Conservation (phyloP, 1,284 basidiomycete genomes). For the Ustilago crameri region DNA sequence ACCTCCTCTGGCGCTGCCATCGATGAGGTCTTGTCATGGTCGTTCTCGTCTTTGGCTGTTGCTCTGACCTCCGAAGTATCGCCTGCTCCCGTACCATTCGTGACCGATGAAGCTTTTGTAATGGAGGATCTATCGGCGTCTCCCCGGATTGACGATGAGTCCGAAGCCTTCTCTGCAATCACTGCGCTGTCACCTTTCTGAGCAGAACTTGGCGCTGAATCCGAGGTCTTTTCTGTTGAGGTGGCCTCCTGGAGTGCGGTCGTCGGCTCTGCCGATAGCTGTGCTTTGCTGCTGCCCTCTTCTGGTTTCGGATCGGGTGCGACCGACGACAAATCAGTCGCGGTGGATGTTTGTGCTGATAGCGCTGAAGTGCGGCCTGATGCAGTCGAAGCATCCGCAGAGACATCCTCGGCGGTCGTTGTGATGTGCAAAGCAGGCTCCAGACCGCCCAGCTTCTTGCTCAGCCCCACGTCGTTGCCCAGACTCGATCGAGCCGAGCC, state of each 20-base stretch:
- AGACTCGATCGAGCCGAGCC: slow-evolving; percentile 30
- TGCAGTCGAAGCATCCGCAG: slow-evolving; percentile 2
- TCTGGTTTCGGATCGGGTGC: slow-evolving; percentile 1
- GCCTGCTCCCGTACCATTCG: too few relatives aligned
- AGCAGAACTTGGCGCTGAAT: background rate
- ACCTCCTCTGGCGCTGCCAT: too few relatives aligned
- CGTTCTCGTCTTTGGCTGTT: too few relatives aligned
- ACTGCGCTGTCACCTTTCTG: too few relatives aligned
- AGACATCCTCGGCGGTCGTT: slow-evolving; percentile 8
- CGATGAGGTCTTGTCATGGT: too few relatives aligned
- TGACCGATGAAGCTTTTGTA: too few relatives aligned
- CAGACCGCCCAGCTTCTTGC: slow-evolving; percentile 2
- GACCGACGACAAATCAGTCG: slow-evolving; percentile 2
- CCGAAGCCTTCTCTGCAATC: too few relatives aligned
- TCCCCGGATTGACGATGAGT: too few relatives aligned
- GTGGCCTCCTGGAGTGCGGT: too few relatives aligned
- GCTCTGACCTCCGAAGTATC: too few relatives aligned
- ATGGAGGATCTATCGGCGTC: too few relatives aligned
- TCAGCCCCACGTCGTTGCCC: background rate
- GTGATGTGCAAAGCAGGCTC: slow-evolving; percentile 15
- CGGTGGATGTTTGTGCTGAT: slow-evolving; percentile 1
- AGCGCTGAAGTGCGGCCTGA: slow-evolving; percentile 2
- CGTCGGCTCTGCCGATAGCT: too few relatives aligned
- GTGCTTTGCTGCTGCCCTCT: slow-evolving; percentile 1
- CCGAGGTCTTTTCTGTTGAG: background rate